phyloP scores from a whole-genome alignment of 2,329 filamentous ascomycete genomes.

The Neonectria hederae region DNA sequence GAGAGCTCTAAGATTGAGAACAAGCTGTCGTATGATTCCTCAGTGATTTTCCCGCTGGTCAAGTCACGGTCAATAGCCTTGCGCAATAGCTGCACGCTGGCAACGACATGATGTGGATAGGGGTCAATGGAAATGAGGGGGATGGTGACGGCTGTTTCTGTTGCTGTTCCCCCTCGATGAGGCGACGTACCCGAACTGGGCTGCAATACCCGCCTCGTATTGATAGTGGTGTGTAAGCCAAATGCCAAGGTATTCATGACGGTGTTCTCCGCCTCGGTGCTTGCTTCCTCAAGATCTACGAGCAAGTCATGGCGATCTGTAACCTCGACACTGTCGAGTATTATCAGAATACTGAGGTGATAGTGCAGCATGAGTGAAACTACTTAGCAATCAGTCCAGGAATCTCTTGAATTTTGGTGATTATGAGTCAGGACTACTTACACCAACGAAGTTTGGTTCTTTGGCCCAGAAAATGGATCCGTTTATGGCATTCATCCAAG shows the following conservation, averaged over 20 bases:
- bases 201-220: slow-evolving; percentile 19
- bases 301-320: slow-evolving; percentile 42
- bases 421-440: slow-evolving; percentile 22
- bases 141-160: slow-evolving; percentile 29
- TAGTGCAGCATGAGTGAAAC: slow-evolving; percentile 48
- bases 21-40: slow-evolving; percentile 41
- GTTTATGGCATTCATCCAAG: slow-evolving; percentile 43
- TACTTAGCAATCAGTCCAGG: slow-evolving; percentile 15
- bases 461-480: slow-evolving; percentile 46
- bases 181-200: background rate
- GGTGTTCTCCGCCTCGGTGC: slow-evolving; percentile 42
- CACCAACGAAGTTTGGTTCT: slow-evolving; percentile 47
- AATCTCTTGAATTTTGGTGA: too few relatives aligned
- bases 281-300: slow-evolving; percentile 35
- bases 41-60: slow-evolving; percentile 35
- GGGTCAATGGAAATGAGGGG: slow-evolving; percentile 47
- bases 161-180: background rate
- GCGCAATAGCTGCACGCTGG: slow-evolving; percentile 42
- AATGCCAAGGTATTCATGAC: slow-evolving; percentile 46
- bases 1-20: slow-evolving; percentile 40
- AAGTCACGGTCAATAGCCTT: slow-evolving; percentile 46
- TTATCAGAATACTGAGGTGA: slow-evolving; percentile 46
- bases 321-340: slow-evolving; percentile 44
- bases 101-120: slow-evolving; percentile 46
- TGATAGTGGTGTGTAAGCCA: slow-evolving; percentile 43